phyloP scores from a whole-genome alignment of 2,329 filamentous ascomycete genomes.

The Fusarium illudens region DNA sequence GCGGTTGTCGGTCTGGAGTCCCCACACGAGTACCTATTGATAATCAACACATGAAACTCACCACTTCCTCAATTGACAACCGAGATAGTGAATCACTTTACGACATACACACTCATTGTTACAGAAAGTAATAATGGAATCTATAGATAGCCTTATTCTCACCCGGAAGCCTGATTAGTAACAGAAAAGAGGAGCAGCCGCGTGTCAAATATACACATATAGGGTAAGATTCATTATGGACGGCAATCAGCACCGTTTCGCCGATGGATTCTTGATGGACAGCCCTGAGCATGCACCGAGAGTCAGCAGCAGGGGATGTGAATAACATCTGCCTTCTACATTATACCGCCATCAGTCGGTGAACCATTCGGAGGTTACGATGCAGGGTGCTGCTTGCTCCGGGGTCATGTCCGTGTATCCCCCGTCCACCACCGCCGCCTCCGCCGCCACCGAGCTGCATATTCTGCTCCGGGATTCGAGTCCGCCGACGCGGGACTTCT shows the following conservation, averaged over 20 bases:
- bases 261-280: background rate
- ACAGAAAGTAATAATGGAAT: background rate
- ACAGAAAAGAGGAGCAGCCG: background rate
- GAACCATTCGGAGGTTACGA: background rate
- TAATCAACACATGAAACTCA: background rate
- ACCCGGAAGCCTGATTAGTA: background rate
- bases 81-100: background rate
- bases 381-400: conserved; percentile 3
- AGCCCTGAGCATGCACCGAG: background rate
- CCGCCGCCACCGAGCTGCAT: conserved; percentile 30
- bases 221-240: background rate
- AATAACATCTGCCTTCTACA: background rate
- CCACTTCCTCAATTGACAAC: background rate
- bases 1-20: background rate
- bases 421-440: conserved; percentile 24
- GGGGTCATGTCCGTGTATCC: conserved; percentile 2
- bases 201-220: background rate
- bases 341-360: background rate
- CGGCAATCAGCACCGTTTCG: background rate
- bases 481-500: conserved; percentile 40
- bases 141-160: background rate
- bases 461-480: conserved; percentile 8
- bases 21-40: too few species aligned
- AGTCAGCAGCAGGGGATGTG: background rate
- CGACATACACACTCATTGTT: background rate